Conservation (phyloP, 768 basidiomycete genomes). For the Amanita polypyramis region DNA sequence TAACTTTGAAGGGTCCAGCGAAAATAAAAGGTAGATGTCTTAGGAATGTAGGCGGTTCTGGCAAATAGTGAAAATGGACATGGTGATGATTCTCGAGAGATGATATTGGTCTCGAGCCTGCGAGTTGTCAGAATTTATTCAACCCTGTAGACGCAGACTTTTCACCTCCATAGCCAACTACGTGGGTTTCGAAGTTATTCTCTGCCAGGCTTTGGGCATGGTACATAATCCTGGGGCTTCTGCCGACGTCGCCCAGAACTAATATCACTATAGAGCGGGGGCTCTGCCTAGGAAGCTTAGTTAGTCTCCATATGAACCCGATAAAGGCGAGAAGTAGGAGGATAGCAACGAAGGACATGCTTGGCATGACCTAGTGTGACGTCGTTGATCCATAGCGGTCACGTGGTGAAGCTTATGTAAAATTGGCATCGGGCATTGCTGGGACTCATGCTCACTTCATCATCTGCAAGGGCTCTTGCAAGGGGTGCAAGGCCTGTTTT, state of each 20-base stretch:
- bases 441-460: neutral
- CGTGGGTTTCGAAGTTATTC: conserved; percentile 61
- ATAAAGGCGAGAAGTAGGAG: conserved; percentile 11
- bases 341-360: neutral
- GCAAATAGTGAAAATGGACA: conserved; percentile 57
- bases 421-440: neutral
- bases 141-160: neutral
- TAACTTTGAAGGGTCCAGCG: conserved; percentile 73
- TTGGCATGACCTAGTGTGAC: neutral
- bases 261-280: conserved; percentile 75
- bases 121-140: conserved; percentile 5
- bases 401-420: neutral
- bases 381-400: neutral
- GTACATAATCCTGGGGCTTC: conserved; percentile 98
- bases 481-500: neutral
- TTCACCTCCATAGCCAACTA: conserved; percentile 84
- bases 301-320: conserved; percentile 24
- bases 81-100: conserved; percentile 58
- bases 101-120: conserved; percentile 72
- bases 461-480: neutral
- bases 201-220: conserved; percentile 90
- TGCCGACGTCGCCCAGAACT: conserved; percentile 91
- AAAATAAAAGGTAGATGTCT: conserved; percentile 51
- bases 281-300: conserved; percentile 23
- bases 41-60: conserved; percentile 49